Percentiles rank a stretch among this genome's conserved stretches.
phyloP scores from a whole-genome alignment of 2,329 filamentous ascomycete species.

The Alternaria novae-zelandiae region DNA sequence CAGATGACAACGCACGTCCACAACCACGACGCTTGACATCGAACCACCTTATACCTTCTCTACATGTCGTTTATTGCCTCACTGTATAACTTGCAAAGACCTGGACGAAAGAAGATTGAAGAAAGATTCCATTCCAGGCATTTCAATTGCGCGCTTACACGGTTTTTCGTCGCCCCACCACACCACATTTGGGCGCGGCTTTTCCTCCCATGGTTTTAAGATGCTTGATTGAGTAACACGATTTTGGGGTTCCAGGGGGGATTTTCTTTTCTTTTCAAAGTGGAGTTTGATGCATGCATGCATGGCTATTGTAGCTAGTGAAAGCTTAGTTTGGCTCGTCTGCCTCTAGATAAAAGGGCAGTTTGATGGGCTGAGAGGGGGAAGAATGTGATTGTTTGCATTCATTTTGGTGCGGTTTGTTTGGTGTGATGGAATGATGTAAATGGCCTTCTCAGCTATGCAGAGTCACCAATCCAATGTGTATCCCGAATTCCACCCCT shows the following conservation, averaged over 20 bases:
- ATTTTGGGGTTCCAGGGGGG: conserved; percentile 3
- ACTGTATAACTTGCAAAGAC: conserved; percentile 23
- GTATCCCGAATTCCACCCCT: neutral
- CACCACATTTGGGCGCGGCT: neutral
- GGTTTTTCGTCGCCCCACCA: neutral
- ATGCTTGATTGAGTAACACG: conserved; percentile 15
- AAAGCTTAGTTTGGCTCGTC: neutral
- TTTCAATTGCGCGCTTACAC: neutral
- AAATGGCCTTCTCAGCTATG: neutral
- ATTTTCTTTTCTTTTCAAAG: neutral
- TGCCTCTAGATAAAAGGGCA: neutral
- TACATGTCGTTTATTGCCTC: conserved; percentile 22
- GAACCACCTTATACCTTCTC: conserved; percentile 20
- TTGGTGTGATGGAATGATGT: neutral
- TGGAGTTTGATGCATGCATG: conserved; percentile 9
- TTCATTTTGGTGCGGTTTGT: neutral
- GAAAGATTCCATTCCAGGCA: neutral
- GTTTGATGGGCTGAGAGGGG: neutral
- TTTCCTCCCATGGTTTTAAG: neutral
- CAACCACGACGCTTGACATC: neutral
- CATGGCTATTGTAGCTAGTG: conserved; percentile 2
- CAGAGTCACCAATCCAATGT: neutral
- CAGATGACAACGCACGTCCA: neutral
- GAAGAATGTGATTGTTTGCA: conserved; percentile 8
- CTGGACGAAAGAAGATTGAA: conserved; percentile 7